Evolutionary conservation across 345 rosid species (phyloP), one percentile per base, ranked within the genome.

Genomic region (Lumnitzera littorea): DNA sequence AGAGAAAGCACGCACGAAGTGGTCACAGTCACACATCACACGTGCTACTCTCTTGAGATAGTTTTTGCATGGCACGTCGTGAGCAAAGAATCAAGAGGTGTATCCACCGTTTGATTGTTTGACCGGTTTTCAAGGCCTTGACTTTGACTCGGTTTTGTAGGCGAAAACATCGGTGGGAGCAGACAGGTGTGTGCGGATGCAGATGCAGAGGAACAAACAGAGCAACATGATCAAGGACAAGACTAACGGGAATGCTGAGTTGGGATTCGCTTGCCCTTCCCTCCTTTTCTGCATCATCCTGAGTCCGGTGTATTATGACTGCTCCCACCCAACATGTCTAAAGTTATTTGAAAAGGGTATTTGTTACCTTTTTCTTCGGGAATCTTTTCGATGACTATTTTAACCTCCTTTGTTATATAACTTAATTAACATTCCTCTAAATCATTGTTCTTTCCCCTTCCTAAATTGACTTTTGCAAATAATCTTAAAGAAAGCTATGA

Each of bases 151-250:
- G 8, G 58, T 36, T 43, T 4, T 15, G 20, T 10, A 12, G 55
- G 25, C 61, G 65, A 60, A 13, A 56, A 54, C 29, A 36, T 36
- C 31, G 20, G 71, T 67, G 16, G 58, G 50, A 15, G 53, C 50
- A 29, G 67, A 51, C 70, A 60, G 13, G 65, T 74, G 68, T 49
- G 1, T 16, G 52, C 69, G 55, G 57, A 46, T 17, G 17, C 24
- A 64, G 29, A 43, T 63, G 66, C 67, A 69, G 70, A 29, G 48
- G 77, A 74, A 57, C 63, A 29, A 53, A 69, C 61, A 68, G 12
- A 5, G 74, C 69, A 55, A 55, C 72, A 58, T 54, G 63, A 66
- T 67, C 65, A 64, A 24, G 6, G 48, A 70, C 67, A 61, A 2
- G 67, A 58, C 59, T 56, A 64, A 61, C 55, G 59, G 15, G 68